Conservation (phyloP, 345 rosid species). For the Populus tremula region DNA sequence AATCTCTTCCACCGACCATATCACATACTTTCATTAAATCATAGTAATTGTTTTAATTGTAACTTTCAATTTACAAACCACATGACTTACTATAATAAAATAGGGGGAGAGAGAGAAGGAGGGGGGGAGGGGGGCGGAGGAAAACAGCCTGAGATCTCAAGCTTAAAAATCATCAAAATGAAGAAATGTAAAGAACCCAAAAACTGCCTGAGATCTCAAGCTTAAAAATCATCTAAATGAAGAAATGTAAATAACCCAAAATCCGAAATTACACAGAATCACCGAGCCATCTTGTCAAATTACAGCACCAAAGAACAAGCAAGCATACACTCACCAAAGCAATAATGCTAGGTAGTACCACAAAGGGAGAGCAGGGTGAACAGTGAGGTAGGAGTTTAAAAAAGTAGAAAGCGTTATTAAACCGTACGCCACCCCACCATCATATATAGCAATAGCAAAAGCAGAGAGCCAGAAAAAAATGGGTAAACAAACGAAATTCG, state of each 20-base stretch:
- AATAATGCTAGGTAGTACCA: background rate
- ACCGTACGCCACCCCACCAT: background rate
- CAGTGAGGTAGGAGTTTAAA: background rate
- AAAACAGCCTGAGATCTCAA: no score
- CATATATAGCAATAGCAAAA: background rate
- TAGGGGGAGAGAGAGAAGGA: no score
- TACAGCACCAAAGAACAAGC: background rate
- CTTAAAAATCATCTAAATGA: no score
- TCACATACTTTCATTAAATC: background rate
- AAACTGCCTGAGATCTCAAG: no score
- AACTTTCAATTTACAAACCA: background rate
- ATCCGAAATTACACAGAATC: no score
- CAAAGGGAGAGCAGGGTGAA: no score
- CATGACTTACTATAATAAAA: no score
- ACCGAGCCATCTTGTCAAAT: no score
- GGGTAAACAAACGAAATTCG: constrained; percentile 1
- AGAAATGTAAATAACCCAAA: no score
- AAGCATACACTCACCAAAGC: background rate
- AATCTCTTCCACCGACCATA: background rate
- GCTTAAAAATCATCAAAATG: no score
- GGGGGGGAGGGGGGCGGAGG: no score
- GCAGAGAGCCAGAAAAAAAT: background rate
- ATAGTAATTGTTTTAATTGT: background rate
- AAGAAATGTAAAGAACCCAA: no score
- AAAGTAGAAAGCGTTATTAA: background rate